These are phyloP conservation scores for Cyberlindnera petersonii DNA, from an alignment of 805 yeast species.

Conservation along the genomic window DNA sequence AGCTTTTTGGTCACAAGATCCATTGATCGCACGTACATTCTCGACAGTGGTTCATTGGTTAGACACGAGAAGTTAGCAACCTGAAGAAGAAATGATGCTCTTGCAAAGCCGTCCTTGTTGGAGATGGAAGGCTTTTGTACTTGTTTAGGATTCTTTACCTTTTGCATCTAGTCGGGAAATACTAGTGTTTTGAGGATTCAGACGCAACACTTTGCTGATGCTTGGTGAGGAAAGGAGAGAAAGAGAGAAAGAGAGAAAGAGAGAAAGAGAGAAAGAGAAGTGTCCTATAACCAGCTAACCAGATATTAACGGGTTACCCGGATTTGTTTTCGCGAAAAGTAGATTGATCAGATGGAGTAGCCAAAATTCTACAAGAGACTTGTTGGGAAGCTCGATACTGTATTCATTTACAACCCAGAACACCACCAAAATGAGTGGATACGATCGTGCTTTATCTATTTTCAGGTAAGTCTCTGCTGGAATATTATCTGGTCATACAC, in stretches of 20 bases:
- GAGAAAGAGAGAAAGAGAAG: too few relatives aligned
- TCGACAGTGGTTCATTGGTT: slow-evolving; percentile 41
- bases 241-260: background rate
- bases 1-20: slow-evolving; percentile 63
- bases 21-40: slow-evolving; percentile 51
- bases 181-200: too few relatives aligned
- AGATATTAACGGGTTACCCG: too few relatives aligned
- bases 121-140: slow-evolving; percentile 10
- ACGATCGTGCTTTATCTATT: slow-evolving; percentile 97
- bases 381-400: too few relatives aligned
- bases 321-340: too few relatives aligned
- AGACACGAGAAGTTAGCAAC: slow-evolving; percentile 27
- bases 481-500: too few relatives aligned
- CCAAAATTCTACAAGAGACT: too few relatives aligned
- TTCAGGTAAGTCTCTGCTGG: slow-evolving; percentile 68
- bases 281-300: too few relatives aligned
- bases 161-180: background rate
- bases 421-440: slow-evolving; percentile 79
- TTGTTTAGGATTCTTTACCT: background rate
- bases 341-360: too few relatives aligned
- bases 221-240: too few relatives aligned
- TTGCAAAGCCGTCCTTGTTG: slow-evolving; percentile 50
- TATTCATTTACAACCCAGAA: background rate
- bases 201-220: too few relatives aligned
- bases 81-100: slow-evolving; percentile 59